Percentiles rank a stretch among this genome's conserved stretches.
Conservation (phyloP, 2,329 filamentous ascomycete species). For the Chalaropsis ovoidea region DNA sequence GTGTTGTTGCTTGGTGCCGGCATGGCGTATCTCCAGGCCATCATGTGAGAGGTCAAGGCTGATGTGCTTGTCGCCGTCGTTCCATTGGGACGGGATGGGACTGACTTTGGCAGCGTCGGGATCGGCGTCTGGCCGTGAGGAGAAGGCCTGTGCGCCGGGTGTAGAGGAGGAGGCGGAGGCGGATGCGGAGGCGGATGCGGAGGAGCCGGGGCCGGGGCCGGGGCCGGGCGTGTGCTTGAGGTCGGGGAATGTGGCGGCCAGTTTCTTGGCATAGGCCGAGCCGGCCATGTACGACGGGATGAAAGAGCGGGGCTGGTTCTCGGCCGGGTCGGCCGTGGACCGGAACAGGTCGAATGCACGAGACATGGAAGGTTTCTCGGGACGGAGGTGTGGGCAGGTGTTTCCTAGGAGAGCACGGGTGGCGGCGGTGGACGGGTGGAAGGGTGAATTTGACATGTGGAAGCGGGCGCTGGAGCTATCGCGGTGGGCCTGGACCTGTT, state of each 20-base stretch:
- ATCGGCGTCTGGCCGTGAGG: slow-evolving; percentile 27
- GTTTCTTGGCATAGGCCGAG: slow-evolving; percentile 65
- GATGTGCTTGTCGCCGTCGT: slow-evolving; percentile 1
- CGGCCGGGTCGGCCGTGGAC: slow-evolving; percentile 29
- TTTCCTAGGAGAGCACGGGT: background rate
- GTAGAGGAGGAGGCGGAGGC: background rate
- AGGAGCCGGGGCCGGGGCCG: background rate
- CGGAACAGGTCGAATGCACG: slow-evolving; percentile 45
- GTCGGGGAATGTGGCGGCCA: slow-evolving; percentile 55
- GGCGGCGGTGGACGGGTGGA: background rate
- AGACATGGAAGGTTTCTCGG: slow-evolving; percentile 39
- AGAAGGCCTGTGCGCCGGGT: background rate
- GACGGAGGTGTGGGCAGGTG: background rate
- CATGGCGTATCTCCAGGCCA: slow-evolving; percentile 60
- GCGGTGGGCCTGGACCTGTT: background rate
- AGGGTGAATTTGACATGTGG: background rate
- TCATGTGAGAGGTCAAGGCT: slow-evolving; percentile 61
- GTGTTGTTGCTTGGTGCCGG: slow-evolving; percentile 35
- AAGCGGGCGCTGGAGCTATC: background rate
- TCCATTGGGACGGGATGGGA: slow-evolving; percentile 70
- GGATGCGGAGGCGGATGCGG: no score
- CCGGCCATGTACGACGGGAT: slow-evolving; percentile 72
- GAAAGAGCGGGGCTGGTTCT: slow-evolving; percentile 40
- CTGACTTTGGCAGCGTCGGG: slow-evolving; percentile 39
- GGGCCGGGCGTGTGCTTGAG: background rate